Evolutionary conservation across 2,329 filamentous ascomycete genomes (phyloP), one percentile per base, ranked within the genome.

Genomic region (Metarhizium humberi): DNA sequence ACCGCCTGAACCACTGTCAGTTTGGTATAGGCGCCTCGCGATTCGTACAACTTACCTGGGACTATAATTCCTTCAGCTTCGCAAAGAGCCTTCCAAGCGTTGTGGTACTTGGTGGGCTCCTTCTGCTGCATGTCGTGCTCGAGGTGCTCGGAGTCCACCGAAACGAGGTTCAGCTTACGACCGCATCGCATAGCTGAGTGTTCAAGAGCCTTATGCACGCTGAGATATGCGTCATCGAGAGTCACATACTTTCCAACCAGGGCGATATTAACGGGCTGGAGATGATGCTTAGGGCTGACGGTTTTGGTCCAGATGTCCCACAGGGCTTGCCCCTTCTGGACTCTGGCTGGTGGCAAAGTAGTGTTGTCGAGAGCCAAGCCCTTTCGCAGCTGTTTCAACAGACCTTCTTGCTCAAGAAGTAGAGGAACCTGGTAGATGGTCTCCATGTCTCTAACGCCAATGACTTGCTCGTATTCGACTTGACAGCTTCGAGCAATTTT

Each of bases 401-500:
- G 77, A 29, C 85, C 90, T 61, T 91, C 90, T 62, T 91, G 79
- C 63, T 92, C 82, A 14, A 97, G 86, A n/a, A 96, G 78, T 1
- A 57, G 34, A 16, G 94, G 94, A 3, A 97, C 92, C 61, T 96
- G 92, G 73, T 99, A 99, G 53, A 89, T 95, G 13, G 91, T 91
- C 20, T 86, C 78, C 72, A 97, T 90, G 69, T 97, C 87, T 62
- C 87, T 86, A 11, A 99, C 92, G n/a, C 84, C 88, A 59, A 97
- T 77, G 47, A 97, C 90, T 67, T 96, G 90, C 61, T 91, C 81
- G 11, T 81, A 74, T 54, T 95, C 89, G 50, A 96, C 87, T 67
- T 96, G 90, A 71, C 92, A 97, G 73, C 86, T 90, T 65, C 84
- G 82, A 58, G 92, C 91, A 59, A 99, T 90, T 75, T 99, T 97